These are phyloP conservation scores for Alloascoidea africana DNA, from an alignment of 805 yeast genomes.

Conservation along the genomic window DNA sequence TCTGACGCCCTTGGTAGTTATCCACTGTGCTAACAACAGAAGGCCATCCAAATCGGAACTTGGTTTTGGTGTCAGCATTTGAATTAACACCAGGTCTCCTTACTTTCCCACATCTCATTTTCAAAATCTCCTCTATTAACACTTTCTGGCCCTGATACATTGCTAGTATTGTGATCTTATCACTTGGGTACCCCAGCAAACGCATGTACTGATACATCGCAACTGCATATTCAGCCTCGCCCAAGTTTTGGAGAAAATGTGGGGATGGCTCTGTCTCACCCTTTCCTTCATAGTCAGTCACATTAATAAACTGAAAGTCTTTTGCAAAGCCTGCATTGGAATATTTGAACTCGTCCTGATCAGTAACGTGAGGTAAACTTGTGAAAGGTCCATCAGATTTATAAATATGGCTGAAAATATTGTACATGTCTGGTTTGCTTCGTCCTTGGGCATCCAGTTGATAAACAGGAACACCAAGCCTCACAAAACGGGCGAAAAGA, in stretches of 20 bases:
- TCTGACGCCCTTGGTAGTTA: slow-evolving; percentile 15
- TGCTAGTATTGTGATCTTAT: slow-evolving; percentile 25
- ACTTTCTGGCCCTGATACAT: slow-evolving; percentile 24
- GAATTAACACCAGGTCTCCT: slow-evolving; percentile 3
- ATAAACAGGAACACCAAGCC: slow-evolving; percentile 10
- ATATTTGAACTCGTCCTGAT: slow-evolving; percentile 5
- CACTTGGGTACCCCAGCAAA: slow-evolving; percentile 24
- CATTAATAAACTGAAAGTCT: slow-evolving; percentile 18
- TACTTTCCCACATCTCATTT: slow-evolving; percentile 13
- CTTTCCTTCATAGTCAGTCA: slow-evolving; percentile 15
- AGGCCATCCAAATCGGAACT: slow-evolving; percentile 17
- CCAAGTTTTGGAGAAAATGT: slow-evolving; percentile 21
- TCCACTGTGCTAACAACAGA: slow-evolving; percentile 15
- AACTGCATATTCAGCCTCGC: slow-evolving; percentile 34
- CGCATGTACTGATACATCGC: slow-evolving; percentile 30
- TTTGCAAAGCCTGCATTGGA: slow-evolving; percentile 24
- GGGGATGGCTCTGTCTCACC: slow-evolving; percentile 17
- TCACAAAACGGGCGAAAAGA: slow-evolving; percentile 13
- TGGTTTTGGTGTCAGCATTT: slow-evolving; percentile 2
- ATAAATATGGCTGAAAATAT: background rate
- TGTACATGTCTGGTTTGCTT: slow-evolving; percentile 12
- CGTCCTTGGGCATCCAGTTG: slow-evolving; percentile 13
- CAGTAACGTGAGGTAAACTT: slow-evolving; percentile 3
- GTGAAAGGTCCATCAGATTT: background rate
- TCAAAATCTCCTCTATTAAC: slow-evolving; percentile 26